phyloP scores from a whole-genome alignment of 2,329 filamentous ascomycete species.

The Microdochium bolleyi region DNA sequence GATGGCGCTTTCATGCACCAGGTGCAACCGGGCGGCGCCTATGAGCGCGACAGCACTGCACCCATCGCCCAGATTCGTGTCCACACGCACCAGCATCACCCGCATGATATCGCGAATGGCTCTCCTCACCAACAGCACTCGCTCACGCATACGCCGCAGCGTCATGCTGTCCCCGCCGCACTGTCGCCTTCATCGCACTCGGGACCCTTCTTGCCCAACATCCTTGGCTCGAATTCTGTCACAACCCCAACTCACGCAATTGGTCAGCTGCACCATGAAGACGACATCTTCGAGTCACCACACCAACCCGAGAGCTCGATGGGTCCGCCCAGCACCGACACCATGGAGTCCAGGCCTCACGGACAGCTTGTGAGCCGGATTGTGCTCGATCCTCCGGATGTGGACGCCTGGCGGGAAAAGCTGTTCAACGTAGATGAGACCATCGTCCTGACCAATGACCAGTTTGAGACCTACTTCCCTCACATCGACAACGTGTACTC shows the following conservation, averaged over 20 bases:
- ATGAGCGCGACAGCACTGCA: conserved; percentile 23
- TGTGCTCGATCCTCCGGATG: conserved; percentile 57
- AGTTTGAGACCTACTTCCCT: conserved; percentile 77
- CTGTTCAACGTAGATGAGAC: conserved; percentile 69
- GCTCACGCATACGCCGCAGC: conserved; percentile 6
- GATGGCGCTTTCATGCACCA: conserved; percentile 9
- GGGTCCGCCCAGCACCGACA: conserved; percentile 13
- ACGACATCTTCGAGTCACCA: conserved; percentile 21
- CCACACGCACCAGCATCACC: conserved; percentile 12
- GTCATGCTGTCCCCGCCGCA: conserved; percentile 6
- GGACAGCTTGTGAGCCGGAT: conserved; percentile 48
- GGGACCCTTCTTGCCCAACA: conserved; percentile 27
- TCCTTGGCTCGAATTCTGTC: conserved; percentile 30
- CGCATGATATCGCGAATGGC: conserved; percentile 8
- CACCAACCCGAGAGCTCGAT: conserved; percentile 11
- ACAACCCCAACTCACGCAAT: conserved; percentile 20
- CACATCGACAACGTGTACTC: conserved; percentile 82
- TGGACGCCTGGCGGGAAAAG: conserved; percentile 61
- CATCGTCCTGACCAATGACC: conserved; percentile 64
- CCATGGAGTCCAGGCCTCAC: conserved; percentile 32
- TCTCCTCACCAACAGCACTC: conserved; percentile 14
- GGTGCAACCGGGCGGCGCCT: conserved; percentile 14
- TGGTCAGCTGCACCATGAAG: conserved; percentile 24
- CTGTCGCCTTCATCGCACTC: conserved; percentile 26
- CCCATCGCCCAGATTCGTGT: conserved; percentile 12